phyloP scores from a whole-genome alignment of 2,329 filamentous ascomycete genomes.

The Westerdykella sp. region DNA sequence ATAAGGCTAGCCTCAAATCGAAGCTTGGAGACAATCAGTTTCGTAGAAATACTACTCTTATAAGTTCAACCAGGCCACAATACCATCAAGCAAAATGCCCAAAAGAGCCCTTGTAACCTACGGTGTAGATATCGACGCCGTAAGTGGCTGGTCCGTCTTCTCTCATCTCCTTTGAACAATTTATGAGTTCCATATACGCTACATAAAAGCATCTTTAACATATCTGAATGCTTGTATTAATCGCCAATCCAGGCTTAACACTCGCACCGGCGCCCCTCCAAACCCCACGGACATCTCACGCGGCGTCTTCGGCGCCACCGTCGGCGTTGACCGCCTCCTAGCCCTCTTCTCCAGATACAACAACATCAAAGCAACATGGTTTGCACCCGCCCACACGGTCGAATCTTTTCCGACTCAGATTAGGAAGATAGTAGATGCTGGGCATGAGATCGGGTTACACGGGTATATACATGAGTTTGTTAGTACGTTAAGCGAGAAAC shows the following conservation, averaged over 20 bases:
- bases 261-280: slow-evolving; percentile 29
- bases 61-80: too few relatives aligned
- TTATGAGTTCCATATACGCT: too few relatives aligned
- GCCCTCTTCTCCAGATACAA: slow-evolving; percentile 37
- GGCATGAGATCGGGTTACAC: slow-evolving; percentile 17
- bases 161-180: too few relatives aligned
- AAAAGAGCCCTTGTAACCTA: slow-evolving; percentile 39
- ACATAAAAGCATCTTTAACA: not conserved
- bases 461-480: too few relatives aligned
- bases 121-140: slow-evolving; percentile 40
- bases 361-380: slow-evolving; percentile 40
- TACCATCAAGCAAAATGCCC: slow-evolving; percentile 12
- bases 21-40: too few relatives aligned
- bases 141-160: slow-evolving; percentile 26
- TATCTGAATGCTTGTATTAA: not conserved
- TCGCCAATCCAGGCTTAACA: slow-evolving; percentile 34
- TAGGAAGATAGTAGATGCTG: slow-evolving; percentile 39
- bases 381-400: slow-evolving; percentile 40
- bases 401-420: slow-evolving; percentile 47
- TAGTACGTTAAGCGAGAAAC: too few relatives aligned
- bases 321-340: slow-evolving; percentile 38
- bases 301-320: slow-evolving; percentile 38
- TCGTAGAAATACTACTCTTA: too few relatives aligned
- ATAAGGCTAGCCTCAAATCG: too few relatives aligned
- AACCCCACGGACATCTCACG: slow-evolving; percentile 38